Base-by-base conservation (phyloP, 768 basidiomycete species). In the Gelatoporia subvermispora region DNA sequence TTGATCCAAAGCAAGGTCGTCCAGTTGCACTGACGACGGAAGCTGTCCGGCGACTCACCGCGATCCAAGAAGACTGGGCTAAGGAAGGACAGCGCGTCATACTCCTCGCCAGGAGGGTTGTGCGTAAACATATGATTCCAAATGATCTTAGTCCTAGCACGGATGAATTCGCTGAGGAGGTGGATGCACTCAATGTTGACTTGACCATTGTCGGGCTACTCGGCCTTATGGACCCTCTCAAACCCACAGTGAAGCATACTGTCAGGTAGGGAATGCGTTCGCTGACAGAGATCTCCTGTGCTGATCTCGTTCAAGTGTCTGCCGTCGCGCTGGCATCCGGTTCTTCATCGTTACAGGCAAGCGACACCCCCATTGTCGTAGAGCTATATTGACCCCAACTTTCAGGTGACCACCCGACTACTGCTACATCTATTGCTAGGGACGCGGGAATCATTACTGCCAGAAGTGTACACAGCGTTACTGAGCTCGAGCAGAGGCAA, bases 381-480 rank as follows among this genome's bases (percentile, higher is more conserved):
- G 11, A 22, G 4, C 8, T 34, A 20, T 43, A 7, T n/a, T 25
- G 22, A 3, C 40, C 21, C n/a, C 28, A 31, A 16, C n/a, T n/a
- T n/a, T n/a, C 45, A 71, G 73, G 76, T 44, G 75, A 85, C 67
- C 66, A 83, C 58, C 70, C 77, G 16, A 65, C 73, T 4, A 84
- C 82, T 0, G 79, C 80, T 2, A 70, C 73, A 4, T 78, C 83
- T 1, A 84, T 85, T 50, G 82, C 81, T 9, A 65, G 70, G 10
- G 76, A 80, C 51, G 78, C 77, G n/a, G 79, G 82, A 20, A 82
- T 84, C 53, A 72, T 82, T 43, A 72, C 77, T 4, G 63, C 73
- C 38, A 51, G 69, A 44, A 57, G n/a, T 20, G 40, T 47, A n/a
- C 38, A 47, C 23, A 37, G 38, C 25, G 11, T 62, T 4, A 37